Conservation (phyloP, 2,329 filamentous ascomycete genomes). For the Botrytis galanthina region DNA sequence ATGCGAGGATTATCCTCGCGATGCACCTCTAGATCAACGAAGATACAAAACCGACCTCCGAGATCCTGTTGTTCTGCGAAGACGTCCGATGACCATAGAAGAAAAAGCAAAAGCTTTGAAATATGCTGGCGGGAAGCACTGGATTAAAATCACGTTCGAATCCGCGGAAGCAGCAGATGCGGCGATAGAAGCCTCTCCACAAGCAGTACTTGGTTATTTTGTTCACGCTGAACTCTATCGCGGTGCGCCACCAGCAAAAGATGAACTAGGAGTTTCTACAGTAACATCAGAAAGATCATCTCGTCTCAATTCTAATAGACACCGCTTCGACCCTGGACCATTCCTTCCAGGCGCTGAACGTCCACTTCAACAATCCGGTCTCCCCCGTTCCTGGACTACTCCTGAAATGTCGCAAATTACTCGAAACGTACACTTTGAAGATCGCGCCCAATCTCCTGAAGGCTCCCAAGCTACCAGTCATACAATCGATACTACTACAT, state of each 20-base stretch:
- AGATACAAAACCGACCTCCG: conserved; percentile 73
- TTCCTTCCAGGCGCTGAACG: conserved; percentile 20
- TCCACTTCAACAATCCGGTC: conserved; percentile 25
- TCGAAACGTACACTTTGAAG: conserved; percentile 26
- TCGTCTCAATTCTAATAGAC: conserved; percentile 20
- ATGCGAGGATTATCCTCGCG: conserved; percentile 89
- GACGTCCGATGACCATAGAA: conserved; percentile 62
- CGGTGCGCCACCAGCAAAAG: conserved; percentile 60
- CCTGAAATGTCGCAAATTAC: conserved; percentile 34
- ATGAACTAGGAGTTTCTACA: conserved; percentile 46
- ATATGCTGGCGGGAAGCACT: conserved; percentile 81
- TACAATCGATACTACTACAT: conserved; percentile 57
- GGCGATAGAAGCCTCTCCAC: conserved; percentile 67
- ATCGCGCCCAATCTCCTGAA: conserved; percentile 32
- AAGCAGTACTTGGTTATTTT: conserved; percentile 66
- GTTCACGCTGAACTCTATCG: conserved; percentile 71
- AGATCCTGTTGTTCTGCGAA: conserved; percentile 67
- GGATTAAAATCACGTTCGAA: conserved; percentile 86
- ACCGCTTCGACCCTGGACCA: conserved; percentile 23
- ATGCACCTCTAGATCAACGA: conserved; percentile 68
- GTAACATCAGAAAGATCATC: conserved; percentile 16
- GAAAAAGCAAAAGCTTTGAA: conserved; percentile 78
- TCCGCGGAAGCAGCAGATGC: conserved; percentile 68
- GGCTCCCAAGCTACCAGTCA: conserved; percentile 45
- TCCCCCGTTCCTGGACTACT: conserved; percentile 34